These are phyloP conservation scores for Leccinellum albellum DNA, from an alignment of 768 basidiomycete genomes.

Conservation along the genomic window DNA sequence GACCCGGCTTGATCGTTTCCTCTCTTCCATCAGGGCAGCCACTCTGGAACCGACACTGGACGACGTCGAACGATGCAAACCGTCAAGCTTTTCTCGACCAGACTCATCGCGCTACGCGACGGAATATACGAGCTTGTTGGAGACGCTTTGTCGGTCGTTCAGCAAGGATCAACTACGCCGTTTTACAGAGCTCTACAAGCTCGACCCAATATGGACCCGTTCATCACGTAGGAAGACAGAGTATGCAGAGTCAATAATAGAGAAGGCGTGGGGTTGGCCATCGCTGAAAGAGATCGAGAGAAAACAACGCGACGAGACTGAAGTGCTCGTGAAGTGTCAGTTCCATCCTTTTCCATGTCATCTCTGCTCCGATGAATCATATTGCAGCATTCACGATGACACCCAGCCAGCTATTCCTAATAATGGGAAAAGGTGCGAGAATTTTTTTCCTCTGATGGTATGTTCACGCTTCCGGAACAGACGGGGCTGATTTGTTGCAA, in stretches of 20 bases:
- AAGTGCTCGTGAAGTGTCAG: conserved; percentile 46
- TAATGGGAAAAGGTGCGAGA: conserved; percentile 63
- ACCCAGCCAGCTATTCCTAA: conserved; percentile 59
- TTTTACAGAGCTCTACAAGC: conserved; percentile 48
- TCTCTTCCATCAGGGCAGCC: conserved; percentile 48
- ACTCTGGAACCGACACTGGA: conserved; percentile 48
- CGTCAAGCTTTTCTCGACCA: conserved; percentile 37
- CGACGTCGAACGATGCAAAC: conserved; percentile 60
- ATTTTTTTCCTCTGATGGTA: conserved; percentile 1
- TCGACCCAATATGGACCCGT: conserved; percentile 34
- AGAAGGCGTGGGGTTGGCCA: conserved; percentile 68
- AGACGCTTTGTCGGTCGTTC: conserved; percentile 58
- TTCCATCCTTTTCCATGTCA: conserved; percentile 8
- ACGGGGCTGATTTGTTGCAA: conserved; percentile 58
- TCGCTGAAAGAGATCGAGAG: conserved; percentile 51
- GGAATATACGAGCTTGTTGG: conserved; percentile 51
- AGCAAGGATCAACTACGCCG: conserved; percentile 55
- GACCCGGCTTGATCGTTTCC: conserved; percentile 51
- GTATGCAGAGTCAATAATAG: conserved; percentile 52
- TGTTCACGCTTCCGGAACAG: conserved; percentile 34
- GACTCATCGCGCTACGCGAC: conserved; percentile 45
- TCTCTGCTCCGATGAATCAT: conserved; percentile 2
- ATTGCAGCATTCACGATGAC: conserved; percentile 52
- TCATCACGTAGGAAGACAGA: conserved; percentile 36
- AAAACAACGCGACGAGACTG: conserved; percentile 47